Percentiles rank a stretch among this genome's conserved stretches.
Conservation (phyloP, 257 asterid species). For the Ocimum tenuiflorum region DNA sequence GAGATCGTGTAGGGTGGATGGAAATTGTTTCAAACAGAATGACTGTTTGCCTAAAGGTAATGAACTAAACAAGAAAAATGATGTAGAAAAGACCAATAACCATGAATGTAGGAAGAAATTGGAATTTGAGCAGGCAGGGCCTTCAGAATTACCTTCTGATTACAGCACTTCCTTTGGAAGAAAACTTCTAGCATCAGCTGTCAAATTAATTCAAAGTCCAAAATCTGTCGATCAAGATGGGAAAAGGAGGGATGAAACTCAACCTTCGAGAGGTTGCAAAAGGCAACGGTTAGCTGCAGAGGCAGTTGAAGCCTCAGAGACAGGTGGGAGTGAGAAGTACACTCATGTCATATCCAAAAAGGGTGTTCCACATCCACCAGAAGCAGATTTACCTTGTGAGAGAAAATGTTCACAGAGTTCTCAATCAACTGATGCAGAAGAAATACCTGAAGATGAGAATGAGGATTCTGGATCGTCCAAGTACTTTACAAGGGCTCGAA, state of each 20-base stretch:
- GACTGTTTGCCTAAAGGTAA: neutral
- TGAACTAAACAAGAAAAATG: constrained; percentile 27
- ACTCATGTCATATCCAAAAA: constrained; percentile 16
- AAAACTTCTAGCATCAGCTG: constrained; percentile 15
- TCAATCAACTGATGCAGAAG: constrained; percentile 29
- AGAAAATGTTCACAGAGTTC: constrained; percentile 9
- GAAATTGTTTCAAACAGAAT: constrained; percentile 12
- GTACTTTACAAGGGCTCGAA: constrained; percentile 30
- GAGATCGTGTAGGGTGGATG: constrained; percentile 14
- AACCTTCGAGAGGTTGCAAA: constrained; percentile 23
- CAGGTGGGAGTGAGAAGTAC: constrained; percentile 13
- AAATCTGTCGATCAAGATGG: constrained; percentile 17
- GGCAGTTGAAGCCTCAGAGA: constrained; percentile 16
- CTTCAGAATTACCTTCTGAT: constrained; percentile 20
- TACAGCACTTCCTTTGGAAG: constrained; percentile 22
- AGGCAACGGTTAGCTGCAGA: constrained; percentile 14
- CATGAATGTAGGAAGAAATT: constrained; percentile 17
- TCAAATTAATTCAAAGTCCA: constrained; percentile 2
- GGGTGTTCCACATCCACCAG: constrained; percentile 21
- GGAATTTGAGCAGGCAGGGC: constrained; percentile 27
- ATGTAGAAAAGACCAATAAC: constrained; percentile 11
- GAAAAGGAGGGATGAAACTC: constrained; percentile 21
- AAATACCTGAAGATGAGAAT: constrained; percentile 46
- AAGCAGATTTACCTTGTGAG: constrained; percentile 21
- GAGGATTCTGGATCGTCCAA: constrained; percentile 32